Evolutionary conservation across 2,329 filamentous ascomycete genomes (phyloP).

Genomic region (Fusarium protoensiforme): DNA sequence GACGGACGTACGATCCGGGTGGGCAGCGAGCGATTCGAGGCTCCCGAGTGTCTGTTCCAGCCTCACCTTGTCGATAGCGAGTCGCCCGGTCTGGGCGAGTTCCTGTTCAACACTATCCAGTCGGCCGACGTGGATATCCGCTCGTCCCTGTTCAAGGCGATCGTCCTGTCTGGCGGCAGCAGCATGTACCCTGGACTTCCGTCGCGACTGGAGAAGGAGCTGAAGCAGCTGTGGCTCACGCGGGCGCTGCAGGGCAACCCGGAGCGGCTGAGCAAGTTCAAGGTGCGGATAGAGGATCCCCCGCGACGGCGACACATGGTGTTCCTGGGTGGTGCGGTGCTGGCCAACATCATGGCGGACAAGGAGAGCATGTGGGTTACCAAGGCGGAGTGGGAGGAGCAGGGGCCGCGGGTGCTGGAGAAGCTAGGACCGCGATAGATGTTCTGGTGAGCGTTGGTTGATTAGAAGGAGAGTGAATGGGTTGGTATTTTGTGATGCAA

Average conservation of each 20-base stretch:
- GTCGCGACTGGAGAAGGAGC: constrained; percentile 94
- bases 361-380: constrained; percentile 99
- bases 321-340: constrained; percentile 95
- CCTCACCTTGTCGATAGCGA: constrained; percentile 98
- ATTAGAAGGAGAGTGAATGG: constrained; percentile 17
- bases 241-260: constrained; percentile 90
- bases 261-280: constrained; percentile 97
- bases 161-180: constrained; percentile 94
- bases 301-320: constrained; percentile 98
- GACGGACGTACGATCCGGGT: constrained; percentile 97
- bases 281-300: constrained; percentile 98
- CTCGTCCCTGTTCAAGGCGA: constrained; percentile 93
- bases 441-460: constrained; percentile 12
- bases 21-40: constrained; percentile 96
- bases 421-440: constrained; percentile 89
- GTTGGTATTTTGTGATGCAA: constrained; percentile 32
- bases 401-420: constrained; percentile 84
- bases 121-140: constrained; percentile 94
- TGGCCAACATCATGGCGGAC: constrained; percentile 99
- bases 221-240: constrained; percentile 98
- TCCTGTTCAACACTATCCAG: constrained; percentile 99
- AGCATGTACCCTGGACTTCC: constrained; percentile 99
- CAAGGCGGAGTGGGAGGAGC: constrained; percentile 96
- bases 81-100: constrained; percentile 95
- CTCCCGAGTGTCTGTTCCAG: constrained; percentile 98